These are phyloP conservation scores for Phellinidium pouzarii DNA, from an alignment of 1,284 basidiomycete genomes.

Conservation along the genomic window DNA sequence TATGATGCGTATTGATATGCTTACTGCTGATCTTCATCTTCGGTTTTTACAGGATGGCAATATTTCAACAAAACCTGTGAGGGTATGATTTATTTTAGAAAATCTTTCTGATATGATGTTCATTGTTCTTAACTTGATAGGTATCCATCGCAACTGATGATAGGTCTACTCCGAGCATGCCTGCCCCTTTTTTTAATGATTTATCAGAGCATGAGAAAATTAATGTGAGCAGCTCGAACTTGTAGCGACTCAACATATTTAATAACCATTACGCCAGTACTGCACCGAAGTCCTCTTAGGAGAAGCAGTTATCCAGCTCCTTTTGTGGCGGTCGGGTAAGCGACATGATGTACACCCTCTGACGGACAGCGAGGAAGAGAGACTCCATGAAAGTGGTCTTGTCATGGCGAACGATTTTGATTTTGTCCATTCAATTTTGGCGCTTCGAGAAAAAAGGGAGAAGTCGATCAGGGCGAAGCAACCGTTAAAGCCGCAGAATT, in stretches of 20 bases:
- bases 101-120: background rate
- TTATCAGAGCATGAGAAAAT: constrained; percentile 11
- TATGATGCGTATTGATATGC: background rate
- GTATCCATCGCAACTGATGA: background rate
- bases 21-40: background rate
- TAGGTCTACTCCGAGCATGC: background rate
- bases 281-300: constrained; percentile 62
- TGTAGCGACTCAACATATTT: constrained; percentile 1
- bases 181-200: constrained; percentile 5
- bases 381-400: constrained; percentile 42
- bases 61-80: background rate
- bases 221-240: constrained; percentile 4
- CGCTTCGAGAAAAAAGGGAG: constrained; percentile 36
- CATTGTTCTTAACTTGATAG: background rate
- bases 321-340: constrained; percentile 58
- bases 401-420: constrained; percentile 46
- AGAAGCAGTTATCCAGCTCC: constrained; percentile 59
- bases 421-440: constrained; percentile 59
- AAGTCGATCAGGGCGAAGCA: constrained; percentile 5
- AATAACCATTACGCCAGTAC: constrained; percentile 41
- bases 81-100: background rate
- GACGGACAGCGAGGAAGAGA: constrained; percentile 44
- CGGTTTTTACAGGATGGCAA: background rate
- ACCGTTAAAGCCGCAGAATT: background rate
- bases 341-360: constrained; percentile 44